Evolutionary conservation across 495 filamentous ascomycete genomes (phyloP), one percentile per base, ranked within the genome.

Genomic region (Talaromyces nanjingensis): DNA sequence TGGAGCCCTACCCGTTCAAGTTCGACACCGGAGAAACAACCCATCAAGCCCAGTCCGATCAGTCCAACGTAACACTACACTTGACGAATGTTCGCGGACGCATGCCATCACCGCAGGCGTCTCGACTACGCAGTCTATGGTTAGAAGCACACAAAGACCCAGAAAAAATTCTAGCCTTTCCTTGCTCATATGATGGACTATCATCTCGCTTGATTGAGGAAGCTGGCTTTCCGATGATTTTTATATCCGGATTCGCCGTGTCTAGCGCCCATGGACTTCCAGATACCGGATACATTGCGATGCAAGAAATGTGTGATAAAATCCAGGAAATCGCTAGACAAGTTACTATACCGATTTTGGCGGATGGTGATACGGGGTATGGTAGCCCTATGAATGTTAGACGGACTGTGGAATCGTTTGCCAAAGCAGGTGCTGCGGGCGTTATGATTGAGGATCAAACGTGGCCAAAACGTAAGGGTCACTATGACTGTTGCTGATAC

Each of bases 381-480:
- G 77, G 77, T 14, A 74, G 74, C 47, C 72, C 73, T 33, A 74
- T 78, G 74, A 78, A 77, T 63, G 76, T 79, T 0, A 72, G 70
- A 63, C 61, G 76, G 9, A 78, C 76, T 6, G 76, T 79, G 47
- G 70, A 79, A 66, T 68, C 62, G 6, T 79, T 76, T 68, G 76
- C 74, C 0, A 65, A 65, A 7, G 75, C 74, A 1, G 74, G 75
- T 0, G 74, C 73, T 9, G 74, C 77, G 2, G 75, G 77, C 0
- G 67, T 76, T 11, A 77, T 77, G 73, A 77, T 79, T 63, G 77
- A 79, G 63, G 73, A 77, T 63, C 77, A 77, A 64, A 73, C 70
- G 4, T 76, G 73, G 72, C 74, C 75, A 24, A 77, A 77, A 27
- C 65, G 77, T 75, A 53, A 52, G 67, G 12, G n/a, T 11, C 4